Conservation (phyloP, 2,329 filamentous ascomycete species). For the Lachnellula arida region DNA sequence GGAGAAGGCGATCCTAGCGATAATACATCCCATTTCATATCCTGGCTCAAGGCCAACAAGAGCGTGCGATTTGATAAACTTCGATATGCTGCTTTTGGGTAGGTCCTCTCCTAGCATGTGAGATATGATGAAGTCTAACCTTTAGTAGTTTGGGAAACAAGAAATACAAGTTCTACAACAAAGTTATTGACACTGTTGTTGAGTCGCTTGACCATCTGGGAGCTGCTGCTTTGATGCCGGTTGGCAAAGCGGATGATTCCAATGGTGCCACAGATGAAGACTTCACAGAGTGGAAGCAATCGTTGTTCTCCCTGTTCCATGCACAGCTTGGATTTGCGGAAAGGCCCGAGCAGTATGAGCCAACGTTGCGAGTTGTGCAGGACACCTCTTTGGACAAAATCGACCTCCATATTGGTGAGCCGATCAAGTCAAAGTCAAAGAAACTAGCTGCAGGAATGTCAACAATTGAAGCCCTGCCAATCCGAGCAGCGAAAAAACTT, state of each 20-base stretch:
- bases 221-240: slow-evolving; percentile 12
- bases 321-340: slow-evolving; percentile 8
- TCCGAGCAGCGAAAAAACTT: slow-evolving; percentile 8
- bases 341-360: slow-evolving; percentile 8
- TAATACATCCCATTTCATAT: slow-evolving; percentile 15
- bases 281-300: slow-evolving; percentile 21
- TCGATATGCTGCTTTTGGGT: slow-evolving; percentile 17
- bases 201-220: slow-evolving; percentile 8
- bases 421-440: slow-evolving; percentile 1
- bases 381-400: slow-evolving; percentile 14
- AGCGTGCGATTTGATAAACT: slow-evolving; percentile 8
- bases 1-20: slow-evolving; percentile 25
- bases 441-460: slow-evolving; percentile 3
- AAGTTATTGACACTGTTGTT: slow-evolving; percentile 15
- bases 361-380: slow-evolving; percentile 11
- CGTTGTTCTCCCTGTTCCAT: slow-evolving; percentile 9
- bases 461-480: slow-evolving; percentile 8
- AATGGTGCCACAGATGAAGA: slow-evolving; percentile 20
- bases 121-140: too few relatives aligned
- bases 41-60: slow-evolving; percentile 13
- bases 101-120: too few relatives aligned
- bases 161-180: slow-evolving; percentile 24
- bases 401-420: slow-evolving; percentile 18
- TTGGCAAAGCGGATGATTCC: slow-evolving; percentile 19
- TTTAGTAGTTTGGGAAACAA: slow-evolving; percentile 17